Evolutionary conservation across 345 rosid genomes (phyloP), one percentile per base, ranked within the genome.

Genomic region (Eucalyptus camaldulensis): DNA sequence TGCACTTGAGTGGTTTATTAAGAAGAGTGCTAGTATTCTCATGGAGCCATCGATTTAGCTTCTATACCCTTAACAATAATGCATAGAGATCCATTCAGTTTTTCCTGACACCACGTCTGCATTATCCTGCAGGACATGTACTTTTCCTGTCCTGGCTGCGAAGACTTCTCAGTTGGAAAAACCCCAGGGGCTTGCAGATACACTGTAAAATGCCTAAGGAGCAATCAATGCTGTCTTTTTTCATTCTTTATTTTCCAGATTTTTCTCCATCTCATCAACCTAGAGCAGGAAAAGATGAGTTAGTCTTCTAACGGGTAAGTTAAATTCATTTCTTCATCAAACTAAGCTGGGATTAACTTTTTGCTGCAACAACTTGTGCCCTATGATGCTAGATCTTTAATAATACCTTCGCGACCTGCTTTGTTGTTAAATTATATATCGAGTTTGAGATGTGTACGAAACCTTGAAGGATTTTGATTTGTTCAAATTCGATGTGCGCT

Each of bases 221-320:
- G 6, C 17, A 29, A 62, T 13, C 37, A 13, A 29, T 62, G 72
- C 19, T 2, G 72, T n/a, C 19, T 15, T 65, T n/a, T 29, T 29
- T 5, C 0, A 50, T 15, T 50, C 15, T 50, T 49, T 13, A 2
- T 1, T 5, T 49, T 49, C 51, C 16, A 0, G 16, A 13, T 49
- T 49, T 13, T 49, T 49, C 33, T 65, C 33, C 33, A 65, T 29
- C n/a, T 67, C 22, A 67, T 67, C 22, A 19, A 8, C 40, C 80
- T 67, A 67, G 22, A 16, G 8, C 43, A 16, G 43, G 80, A 67
- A 31, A 67, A 31, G 51, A 13, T 49, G 6, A 49, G 51, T 49
- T 49, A 14, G 43, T 43, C 43, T 50, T 50, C 53, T 50, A 50
- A 50, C 7, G 53, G 53, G 19, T 5, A 6, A 50, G 53, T 50